These are phyloP conservation scores for Aphanocladium album DNA, from an alignment of 2,329 filamentous ascomycete species.

Conservation along the genomic window DNA sequence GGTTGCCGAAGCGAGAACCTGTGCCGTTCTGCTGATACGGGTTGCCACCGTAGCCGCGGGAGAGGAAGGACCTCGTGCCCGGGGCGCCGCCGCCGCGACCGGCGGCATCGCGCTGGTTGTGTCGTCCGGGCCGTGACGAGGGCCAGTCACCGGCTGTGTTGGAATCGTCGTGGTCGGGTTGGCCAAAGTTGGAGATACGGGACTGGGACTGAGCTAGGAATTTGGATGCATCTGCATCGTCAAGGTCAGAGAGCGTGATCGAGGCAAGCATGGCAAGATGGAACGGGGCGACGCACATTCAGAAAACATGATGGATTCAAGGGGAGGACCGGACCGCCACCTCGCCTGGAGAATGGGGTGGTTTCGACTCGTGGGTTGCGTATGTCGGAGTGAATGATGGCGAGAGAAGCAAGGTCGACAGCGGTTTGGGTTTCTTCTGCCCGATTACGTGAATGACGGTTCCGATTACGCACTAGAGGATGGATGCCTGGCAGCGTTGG, in stretches of 20 bases:
- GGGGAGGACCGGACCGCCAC: conserved; percentile 1
- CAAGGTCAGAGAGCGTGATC: conserved; percentile 16
- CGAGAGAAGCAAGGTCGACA: background rate
- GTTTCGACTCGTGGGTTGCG: background rate
- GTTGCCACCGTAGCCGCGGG: conserved; percentile 54
- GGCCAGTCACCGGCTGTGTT: conserved; percentile 27
- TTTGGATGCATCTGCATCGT: conserved; percentile 75
- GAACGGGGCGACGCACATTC: conserved; percentile 64
- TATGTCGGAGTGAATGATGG: background rate
- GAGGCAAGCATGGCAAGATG: background rate
- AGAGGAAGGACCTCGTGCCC: conserved; percentile 38
- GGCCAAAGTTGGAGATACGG: conserved; percentile 68
- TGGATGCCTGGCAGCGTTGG: background rate
- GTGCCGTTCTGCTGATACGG: conserved; percentile 75
- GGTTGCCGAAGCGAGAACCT: conserved; percentile 65
- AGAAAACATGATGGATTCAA: conserved; percentile 45
- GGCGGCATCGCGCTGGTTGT: conserved; percentile 25
- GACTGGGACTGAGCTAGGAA: conserved; percentile 97
- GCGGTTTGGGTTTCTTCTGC: background rate
- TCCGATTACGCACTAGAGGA: conserved; percentile 8
- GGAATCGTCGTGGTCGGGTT: conserved; percentile 43
- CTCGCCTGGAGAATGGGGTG: conserved; percentile 7
- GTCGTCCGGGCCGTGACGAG: conserved; percentile 28
- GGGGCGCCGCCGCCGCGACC: conserved; percentile 25
- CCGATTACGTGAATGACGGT: conserved; percentile 5